Evolutionary conservation across 768 basidiomycete species (phyloP), one percentile per base, ranked within the genome.

Genomic region (Amanita fuliginea): DNA sequence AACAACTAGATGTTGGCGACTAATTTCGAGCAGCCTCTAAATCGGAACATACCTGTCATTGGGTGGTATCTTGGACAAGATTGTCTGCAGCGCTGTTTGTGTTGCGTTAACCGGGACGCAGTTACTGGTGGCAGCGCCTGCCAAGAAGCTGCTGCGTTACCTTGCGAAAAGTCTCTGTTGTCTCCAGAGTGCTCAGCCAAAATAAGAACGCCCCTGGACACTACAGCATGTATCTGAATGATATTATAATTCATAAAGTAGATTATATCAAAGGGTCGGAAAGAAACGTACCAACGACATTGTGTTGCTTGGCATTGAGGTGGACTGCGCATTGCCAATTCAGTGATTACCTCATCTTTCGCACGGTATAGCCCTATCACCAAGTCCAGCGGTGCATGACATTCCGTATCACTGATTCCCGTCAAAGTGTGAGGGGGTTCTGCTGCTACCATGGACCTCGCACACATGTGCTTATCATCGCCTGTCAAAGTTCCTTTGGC

Each of bases 31-130:
- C 9, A 10, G 30, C 30, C 30, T 30, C 30, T 10, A 3, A 30
- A 22, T 10, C 62, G 55, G 73, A 3, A 39, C 35, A 16, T 18
- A 80, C 65, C 76, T 79, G 62, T 86, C 80, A 61, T 91, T 91
- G 3, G 90, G 93, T 1, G 95, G 93, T 61, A 99, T 97, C 74
- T 94, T 95, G 41, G 83, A 84, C 33, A 99, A 72, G 55, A 98
- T 96, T 1, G 84, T 90, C 58, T 89, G 80, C 1, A 83, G 86
- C 14, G 89, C 89, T 89, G 56, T 14, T 11, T 7, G 24, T 18
- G 3, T 11, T 9, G 6, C 37, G 30, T 32, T 28, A 22, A 36
- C 19, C 16, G 22, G 21, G 19, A 16, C 24, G 30, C 9, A 30
- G 28, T 4, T n/a, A 19, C 30, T 40, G n/a, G n/a, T n/a, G n/a